phyloP scores from a whole-genome alignment of 192 early-diverging fungal species.

The Linnemannia elongata region DNA sequence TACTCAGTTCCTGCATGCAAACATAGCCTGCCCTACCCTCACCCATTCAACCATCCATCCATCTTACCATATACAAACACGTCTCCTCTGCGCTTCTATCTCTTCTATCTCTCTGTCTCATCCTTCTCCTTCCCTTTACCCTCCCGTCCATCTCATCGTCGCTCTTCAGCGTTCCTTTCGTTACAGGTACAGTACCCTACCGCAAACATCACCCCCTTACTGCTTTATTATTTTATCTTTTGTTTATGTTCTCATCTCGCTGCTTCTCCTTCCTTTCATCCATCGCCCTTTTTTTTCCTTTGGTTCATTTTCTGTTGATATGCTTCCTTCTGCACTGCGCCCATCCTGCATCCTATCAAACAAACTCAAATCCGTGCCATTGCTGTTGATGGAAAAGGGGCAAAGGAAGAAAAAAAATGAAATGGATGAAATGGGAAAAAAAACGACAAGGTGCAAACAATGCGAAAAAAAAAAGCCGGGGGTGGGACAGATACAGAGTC shows the following conservation, averaged over 20 bases:
- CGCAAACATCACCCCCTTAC: neutral
- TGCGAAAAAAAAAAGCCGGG: neutral
- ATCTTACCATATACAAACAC: too few relatives aligned
- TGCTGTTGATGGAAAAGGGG: neutral
- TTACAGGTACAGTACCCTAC: neutral
- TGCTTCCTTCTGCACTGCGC: too few relatives aligned
- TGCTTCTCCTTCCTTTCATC: neutral
- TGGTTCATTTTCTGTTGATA: neutral
- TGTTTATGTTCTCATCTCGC: neutral
- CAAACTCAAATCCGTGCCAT: too few relatives aligned
- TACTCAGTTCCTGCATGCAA: too few relatives aligned
- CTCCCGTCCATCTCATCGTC: neutral
- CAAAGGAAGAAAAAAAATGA: neutral
- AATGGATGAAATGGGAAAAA: neutral
- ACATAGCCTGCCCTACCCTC: too few relatives aligned
- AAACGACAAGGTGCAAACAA: neutral
- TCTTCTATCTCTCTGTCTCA: too few relatives aligned
- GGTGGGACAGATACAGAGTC: too few relatives aligned
- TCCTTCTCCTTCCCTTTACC: too few relatives aligned
- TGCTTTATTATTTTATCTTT: neutral
- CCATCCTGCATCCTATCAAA: too few relatives aligned
- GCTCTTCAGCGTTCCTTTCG: neutral
- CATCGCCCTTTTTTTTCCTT: neutral
- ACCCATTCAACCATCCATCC: too few relatives aligned
- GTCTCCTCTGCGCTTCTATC: too few relatives aligned